Evolutionary conservation across 768 basidiomycete species (phyloP).

Genomic region (Jaapia argillacea): DNA sequence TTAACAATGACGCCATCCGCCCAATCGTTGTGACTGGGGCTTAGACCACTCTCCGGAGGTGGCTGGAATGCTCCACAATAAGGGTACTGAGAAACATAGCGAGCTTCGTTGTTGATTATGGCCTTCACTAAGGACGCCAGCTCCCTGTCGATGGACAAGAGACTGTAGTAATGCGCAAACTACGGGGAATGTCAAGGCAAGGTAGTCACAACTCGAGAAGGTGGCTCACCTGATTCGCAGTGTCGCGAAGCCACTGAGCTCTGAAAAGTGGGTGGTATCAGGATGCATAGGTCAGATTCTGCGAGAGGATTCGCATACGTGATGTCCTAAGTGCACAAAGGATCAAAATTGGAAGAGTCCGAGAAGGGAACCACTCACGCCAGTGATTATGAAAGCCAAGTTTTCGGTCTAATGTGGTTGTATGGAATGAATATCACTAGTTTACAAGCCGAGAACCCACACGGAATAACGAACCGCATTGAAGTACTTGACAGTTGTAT

Average conservation of each 20-base stretch:
- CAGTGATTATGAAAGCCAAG: conserved; percentile 73
- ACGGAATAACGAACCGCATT: conserved; percentile 31
- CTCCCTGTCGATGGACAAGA: conserved; percentile 45
- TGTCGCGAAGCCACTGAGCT: conserved; percentile 79
- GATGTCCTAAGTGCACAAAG: conserved; percentile 71
- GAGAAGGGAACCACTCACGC: conserved; percentile 40
- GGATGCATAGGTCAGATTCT: conserved; percentile 64
- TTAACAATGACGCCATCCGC: conserved; percentile 63
- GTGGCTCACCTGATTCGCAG: conserved; percentile 56
- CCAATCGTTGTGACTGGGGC: conserved; percentile 56
- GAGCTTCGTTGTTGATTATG: conserved; percentile 75
- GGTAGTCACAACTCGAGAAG: background rate
- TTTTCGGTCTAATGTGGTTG: conserved; percentile 39
- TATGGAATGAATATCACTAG: background rate
- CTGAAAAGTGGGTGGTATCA: conserved; percentile 22
- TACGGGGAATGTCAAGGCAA: conserved; percentile 16
- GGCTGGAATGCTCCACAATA: conserved; percentile 81
- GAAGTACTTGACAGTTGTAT: conserved; percentile 75
- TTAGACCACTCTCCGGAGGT: conserved; percentile 62
- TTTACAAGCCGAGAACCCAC: background rate
- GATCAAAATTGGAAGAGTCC: too few relatives aligned
- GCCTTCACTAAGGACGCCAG: conserved; percentile 63
- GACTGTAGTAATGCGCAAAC: conserved; percentile 61
- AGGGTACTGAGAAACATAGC: conserved; percentile 61
- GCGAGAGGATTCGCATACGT: conserved; percentile 33